A percentile compares a stretch with the other conserved stretches of the same genome.
Conservation (phyloP, 352 stramenopile species). For the Globisporangium alternatum region DNA sequence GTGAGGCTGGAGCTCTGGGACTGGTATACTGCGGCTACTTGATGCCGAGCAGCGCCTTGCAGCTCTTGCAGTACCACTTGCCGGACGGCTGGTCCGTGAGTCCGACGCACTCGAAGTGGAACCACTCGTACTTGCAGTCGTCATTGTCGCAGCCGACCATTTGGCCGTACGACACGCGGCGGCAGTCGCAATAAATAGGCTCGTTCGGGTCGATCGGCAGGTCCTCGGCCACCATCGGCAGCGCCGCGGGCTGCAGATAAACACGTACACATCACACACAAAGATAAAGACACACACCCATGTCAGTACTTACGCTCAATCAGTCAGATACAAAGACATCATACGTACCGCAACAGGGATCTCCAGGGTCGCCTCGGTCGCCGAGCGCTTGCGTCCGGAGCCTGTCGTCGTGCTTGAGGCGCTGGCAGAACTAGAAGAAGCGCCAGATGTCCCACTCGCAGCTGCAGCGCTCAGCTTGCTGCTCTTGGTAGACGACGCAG, state of each 20-base stretch:
- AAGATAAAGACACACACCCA: neutral
- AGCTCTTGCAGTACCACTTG: constrained; percentile 86
- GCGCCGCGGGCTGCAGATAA: constrained; percentile 17
- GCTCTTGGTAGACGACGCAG: constrained; percentile 11
- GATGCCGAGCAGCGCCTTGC: constrained; percentile 63
- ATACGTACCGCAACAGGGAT: constrained; percentile 21
- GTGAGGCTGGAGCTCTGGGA: neutral
- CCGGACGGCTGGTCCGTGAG: constrained; percentile 79
- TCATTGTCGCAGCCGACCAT: constrained; percentile 93
- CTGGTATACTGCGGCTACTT: constrained; percentile 29
- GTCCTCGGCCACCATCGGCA: constrained; percentile 65
- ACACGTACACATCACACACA: neutral
- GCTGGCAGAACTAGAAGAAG: constrained; percentile 7
- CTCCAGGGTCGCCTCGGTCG: constrained; percentile 33
- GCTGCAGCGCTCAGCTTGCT: constrained; percentile 13
- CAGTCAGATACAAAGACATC: neutral
- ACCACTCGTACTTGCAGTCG: constrained; percentile 93
- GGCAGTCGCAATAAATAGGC: constrained; percentile 85
- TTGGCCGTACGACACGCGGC: constrained; percentile 86
- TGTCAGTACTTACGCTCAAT: neutral
- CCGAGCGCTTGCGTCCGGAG: constrained; percentile 47
- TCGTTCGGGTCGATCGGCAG: constrained; percentile 86
- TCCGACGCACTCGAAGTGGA: constrained; percentile 89
- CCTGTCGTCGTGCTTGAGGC: constrained; percentile 16
- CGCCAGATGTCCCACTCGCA: neutral